Base-by-base conservation (phyloP, 2,329 filamentous ascomycete species). In the Arthrobotrys megalospora region DNA sequence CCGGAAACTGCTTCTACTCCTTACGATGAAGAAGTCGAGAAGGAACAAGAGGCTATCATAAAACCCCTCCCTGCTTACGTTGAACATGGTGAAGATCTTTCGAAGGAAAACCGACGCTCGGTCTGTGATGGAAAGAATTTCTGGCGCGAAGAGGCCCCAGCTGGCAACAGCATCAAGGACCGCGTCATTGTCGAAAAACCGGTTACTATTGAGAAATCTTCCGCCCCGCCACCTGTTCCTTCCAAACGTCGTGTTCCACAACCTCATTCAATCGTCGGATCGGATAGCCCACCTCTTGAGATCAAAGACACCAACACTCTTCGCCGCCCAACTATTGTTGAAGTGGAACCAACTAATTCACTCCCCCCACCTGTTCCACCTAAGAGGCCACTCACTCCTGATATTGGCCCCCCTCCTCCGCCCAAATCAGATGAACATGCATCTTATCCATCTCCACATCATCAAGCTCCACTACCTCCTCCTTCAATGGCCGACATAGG, bases 211-310 rank as follows among this genome's bases (percentile, higher is more conserved):
- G 19, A 34, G 19, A 48, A 48, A 14, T 8, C 19, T 32, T 10
- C 66, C 6, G 28, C 24, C 32, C 41, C 60, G 16, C 66, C 66
- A 36, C 66, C 73, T 6, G 45, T 77, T 66, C 58, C 66, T 12
- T 36, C 60, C 8, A 71, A 77, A 24, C 11, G 28, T 32, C 66
- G 60, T 14, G 28, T 24, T 11, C 24, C 48, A 14, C 19, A 38
- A 32, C 28, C 36, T 24, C 50, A 48, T 48, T 6, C 36, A 7
- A 34, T 71, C 34, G 43, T 77, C 28, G 73, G 73, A 45, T 77
- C 73, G 11, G 41, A 70, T 12, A 77, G 60, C n/a, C 73, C 73
- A 19, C 73, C 73, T 43, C 60, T 47, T n/a, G 66, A 77, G 16
- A 77, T 77, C 24, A 64, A 77, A 47, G 24, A 58, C 16, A 41